These are phyloP conservation scores for Penicillium robsamsonii DNA, from an alignment of 495 filamentous ascomycete genomes.

Conservation along the genomic window DNA sequence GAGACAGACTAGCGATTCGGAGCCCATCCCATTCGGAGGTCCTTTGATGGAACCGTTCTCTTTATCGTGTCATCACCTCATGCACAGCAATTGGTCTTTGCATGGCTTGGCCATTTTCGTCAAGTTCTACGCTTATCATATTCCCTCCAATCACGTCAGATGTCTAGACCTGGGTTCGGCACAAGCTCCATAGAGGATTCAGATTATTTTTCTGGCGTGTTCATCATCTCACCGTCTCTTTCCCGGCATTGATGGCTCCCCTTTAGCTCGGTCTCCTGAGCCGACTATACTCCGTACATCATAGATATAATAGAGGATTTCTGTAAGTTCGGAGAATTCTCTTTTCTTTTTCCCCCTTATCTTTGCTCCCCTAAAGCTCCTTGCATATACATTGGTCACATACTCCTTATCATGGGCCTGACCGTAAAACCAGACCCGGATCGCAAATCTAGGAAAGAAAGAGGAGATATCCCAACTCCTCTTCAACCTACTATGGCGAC, in stretches of 20 bases:
- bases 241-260: constrained; percentile 17
- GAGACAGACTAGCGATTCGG: neutral
- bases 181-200: constrained; percentile 14
- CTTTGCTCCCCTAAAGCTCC: constrained; percentile 6
- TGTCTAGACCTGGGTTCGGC: neutral
- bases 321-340: constrained; percentile 12
- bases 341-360: constrained; percentile 13
- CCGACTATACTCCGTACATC: neutral
- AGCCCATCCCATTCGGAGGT: constrained; percentile 1
- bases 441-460: constrained; percentile 1
- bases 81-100: neutral
- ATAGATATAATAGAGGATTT: constrained; percentile 14
- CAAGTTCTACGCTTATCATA: constrained; percentile 19
- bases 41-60: neutral
- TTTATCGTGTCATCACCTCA: neutral
- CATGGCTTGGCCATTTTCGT: neutral
- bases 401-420: constrained; percentile 13
- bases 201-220: neutral
- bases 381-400: constrained; percentile 4
- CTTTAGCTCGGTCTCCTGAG: constrained; percentile 8
- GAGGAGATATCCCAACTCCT: neutral
- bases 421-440: constrained; percentile 14
- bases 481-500: constrained; percentile 36
- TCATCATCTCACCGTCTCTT: constrained; percentile 26
- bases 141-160: constrained; percentile 13